Percentiles rank a stretch among this genome's conserved stretches.
Evolutionary conservation across 1,284 basidiomycete species (phyloP).

Genomic region (Grifola frondosa): DNA sequence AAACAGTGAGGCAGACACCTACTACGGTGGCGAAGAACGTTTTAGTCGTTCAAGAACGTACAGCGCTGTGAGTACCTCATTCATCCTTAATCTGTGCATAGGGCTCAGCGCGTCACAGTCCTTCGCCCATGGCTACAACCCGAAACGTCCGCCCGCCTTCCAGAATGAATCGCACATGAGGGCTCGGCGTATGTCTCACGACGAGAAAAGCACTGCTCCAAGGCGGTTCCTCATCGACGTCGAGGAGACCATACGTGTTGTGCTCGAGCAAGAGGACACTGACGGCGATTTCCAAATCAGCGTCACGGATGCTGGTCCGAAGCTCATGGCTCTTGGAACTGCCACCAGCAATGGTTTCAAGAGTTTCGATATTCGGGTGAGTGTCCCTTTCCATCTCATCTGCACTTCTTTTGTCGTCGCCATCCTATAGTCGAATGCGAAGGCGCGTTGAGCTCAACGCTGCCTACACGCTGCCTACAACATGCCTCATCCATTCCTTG

Average conservation of each 20-base stretch:
- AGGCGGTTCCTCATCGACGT: slow-evolving; percentile 96
- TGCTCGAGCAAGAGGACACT: slow-evolving; percentile 97
- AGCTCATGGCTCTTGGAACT: slow-evolving; percentile 93
- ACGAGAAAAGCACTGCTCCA: slow-evolving; percentile 71
- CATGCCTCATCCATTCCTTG: too few species aligned
- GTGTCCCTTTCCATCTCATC: slow-evolving; percentile 30
- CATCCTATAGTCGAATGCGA: too few species aligned
- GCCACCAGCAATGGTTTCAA: slow-evolving; percentile 98
- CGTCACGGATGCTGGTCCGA: slow-evolving; percentile 95
- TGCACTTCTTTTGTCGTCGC: too few species aligned
- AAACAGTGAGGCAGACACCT: slow-evolving; percentile 73
- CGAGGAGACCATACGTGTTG: slow-evolving; percentile 96
- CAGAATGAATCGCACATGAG: slow-evolving; percentile 73
- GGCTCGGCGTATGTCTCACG: slow-evolving; percentile 81
- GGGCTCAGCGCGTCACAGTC: slow-evolving; percentile 21
- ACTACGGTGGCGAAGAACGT: slow-evolving; percentile 78
- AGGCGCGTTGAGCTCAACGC: too few species aligned
- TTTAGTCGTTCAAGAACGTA: slow-evolving; percentile 83
- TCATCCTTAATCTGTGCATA: slow-evolving; percentile 4
- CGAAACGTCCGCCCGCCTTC: slow-evolving; percentile 66
- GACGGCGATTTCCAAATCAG: slow-evolving; percentile 97
- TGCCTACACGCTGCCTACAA: too few species aligned
- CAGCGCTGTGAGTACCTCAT: slow-evolving; percentile 59
- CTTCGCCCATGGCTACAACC: slow-evolving; percentile 49
- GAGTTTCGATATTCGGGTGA: slow-evolving; percentile 89